These are phyloP conservation scores for Macadamia tetraphylla DNA, from an alignment of 164 flowering plant genomes.

Conservation along the genomic window DNA sequence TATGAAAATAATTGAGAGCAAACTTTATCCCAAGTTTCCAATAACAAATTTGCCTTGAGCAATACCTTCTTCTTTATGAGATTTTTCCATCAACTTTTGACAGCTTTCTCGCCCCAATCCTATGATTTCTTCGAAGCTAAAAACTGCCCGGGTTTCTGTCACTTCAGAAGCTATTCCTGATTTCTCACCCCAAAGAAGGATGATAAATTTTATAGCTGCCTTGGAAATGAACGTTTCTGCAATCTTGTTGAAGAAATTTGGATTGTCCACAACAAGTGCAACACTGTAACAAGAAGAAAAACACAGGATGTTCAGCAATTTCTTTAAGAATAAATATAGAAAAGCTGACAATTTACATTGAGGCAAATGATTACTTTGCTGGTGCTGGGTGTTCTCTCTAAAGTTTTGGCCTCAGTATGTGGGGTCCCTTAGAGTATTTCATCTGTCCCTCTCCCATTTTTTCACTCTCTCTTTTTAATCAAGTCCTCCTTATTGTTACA, in stretches of 20 bases:
- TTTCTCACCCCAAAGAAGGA: slow-evolving; percentile 94
- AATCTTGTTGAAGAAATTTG: slow-evolving; percentile 59
- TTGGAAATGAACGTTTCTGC: slow-evolving; percentile 42
- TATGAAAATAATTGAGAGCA: neutral
- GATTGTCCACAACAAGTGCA: slow-evolving; percentile 78
- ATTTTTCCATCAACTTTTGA: slow-evolving; percentile 21
- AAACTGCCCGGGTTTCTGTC: slow-evolving; percentile 37
- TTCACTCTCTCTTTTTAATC: no score
- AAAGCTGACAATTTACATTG: no score
- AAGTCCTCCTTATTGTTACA: neutral
- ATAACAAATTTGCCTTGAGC: neutral
- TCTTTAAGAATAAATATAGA: no score
- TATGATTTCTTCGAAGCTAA: slow-evolving; percentile 55
- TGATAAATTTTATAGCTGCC: slow-evolving; percentile 46
- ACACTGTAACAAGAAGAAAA: slow-evolving; percentile 43
- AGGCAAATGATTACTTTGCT: no score
- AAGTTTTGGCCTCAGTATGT: no score
- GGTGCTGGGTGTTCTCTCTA: no score
- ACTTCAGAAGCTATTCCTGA: slow-evolving; percentile 32
- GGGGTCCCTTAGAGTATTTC: no score
- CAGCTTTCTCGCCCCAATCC: slow-evolving; percentile 63
- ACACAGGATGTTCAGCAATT: slow-evolving; percentile 5
- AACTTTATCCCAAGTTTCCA: no score
- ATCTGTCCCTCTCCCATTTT: no score
- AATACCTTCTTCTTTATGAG: slow-evolving; percentile 55